Conservation (phyloP, 164 flowering plant species). For the Magnolia officinalis region DNA sequence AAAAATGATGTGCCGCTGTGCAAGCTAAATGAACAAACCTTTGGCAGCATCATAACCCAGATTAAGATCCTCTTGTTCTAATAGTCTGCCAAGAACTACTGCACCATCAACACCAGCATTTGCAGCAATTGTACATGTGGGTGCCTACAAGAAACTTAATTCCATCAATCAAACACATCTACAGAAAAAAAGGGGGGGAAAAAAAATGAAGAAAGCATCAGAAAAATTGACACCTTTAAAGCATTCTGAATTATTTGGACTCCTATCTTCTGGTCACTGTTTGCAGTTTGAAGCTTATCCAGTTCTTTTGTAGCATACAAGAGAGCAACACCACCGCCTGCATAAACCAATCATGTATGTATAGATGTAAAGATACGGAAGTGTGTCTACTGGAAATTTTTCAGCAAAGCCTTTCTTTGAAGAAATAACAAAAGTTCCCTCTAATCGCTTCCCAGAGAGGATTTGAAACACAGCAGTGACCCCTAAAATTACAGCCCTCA, state of each 20-base stretch:
- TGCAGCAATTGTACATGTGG: conserved; percentile 59
- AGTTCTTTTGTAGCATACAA: conserved; percentile 68
- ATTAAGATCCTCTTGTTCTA: conserved; percentile 71
- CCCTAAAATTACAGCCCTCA: no score
- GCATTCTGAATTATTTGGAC: conserved; percentile 72
- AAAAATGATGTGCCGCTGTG: background rate
- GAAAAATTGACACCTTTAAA: conserved; percentile 50
- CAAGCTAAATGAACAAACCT: conserved; percentile 40
- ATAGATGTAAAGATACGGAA: no score
- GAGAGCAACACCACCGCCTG: conserved; percentile 93
- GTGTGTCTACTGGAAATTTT: no score
- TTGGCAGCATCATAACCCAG: conserved; percentile 86
- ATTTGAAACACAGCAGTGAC: no score
- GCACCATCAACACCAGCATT: conserved; percentile 88
- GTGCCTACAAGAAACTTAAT: conserved; percentile 48
- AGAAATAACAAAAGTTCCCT: no score
- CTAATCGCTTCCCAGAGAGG: no score
- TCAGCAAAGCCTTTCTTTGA: no score
- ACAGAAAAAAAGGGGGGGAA: background rate
- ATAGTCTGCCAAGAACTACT: conserved; percentile 58
- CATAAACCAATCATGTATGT: conserved; percentile 1
- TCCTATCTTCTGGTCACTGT: conserved; percentile 73
- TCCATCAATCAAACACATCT: background rate
- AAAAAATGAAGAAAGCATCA: background rate
- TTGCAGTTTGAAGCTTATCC: conserved; percentile 57